phyloP scores from a whole-genome alignment of 306 rosid genomes.

The Castanea crenata region DNA sequence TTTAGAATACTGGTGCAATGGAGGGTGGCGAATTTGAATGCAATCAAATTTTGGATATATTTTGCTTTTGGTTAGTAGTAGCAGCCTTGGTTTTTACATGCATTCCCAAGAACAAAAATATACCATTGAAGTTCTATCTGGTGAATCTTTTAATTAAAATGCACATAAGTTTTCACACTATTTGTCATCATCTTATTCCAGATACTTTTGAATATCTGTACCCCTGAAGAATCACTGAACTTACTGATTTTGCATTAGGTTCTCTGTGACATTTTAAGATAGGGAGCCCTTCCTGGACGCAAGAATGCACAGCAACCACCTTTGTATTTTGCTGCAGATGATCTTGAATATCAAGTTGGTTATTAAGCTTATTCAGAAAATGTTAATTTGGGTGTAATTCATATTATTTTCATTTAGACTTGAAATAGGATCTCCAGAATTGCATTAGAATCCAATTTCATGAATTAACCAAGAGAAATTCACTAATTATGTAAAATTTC shows the following conservation, averaged over 20 bases:
- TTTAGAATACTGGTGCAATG: background rate
- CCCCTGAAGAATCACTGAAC: background rate
- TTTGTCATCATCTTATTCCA: background rate
- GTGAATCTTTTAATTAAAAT: background rate
- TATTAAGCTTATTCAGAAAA: background rate
- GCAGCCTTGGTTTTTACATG: background rate
- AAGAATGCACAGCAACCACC: constrained; percentile 24
- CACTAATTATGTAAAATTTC: background rate
- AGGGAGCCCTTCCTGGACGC: constrained; percentile 32
- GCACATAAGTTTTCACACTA: background rate
- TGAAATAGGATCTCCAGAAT: background rate
- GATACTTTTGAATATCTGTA: background rate
- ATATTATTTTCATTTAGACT: background rate
- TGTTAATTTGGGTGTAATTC: background rate
- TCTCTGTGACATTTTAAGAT: constrained; percentile 36
- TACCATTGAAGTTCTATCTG: background rate
- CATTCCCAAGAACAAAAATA: background rate
- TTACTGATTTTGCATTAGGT: constrained; percentile 25
- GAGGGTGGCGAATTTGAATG: background rate
- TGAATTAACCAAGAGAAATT: background rate
- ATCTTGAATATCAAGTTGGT: constrained; percentile 39
- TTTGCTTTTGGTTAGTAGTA: background rate
- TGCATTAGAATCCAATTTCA: background rate
- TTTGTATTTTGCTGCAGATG: constrained; percentile 39
- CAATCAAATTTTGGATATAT: background rate